These are phyloP conservation scores for Aspergillus sp. DNA, from an alignment of 2,329 filamentous ascomycete species.

Conservation along the genomic window DNA sequence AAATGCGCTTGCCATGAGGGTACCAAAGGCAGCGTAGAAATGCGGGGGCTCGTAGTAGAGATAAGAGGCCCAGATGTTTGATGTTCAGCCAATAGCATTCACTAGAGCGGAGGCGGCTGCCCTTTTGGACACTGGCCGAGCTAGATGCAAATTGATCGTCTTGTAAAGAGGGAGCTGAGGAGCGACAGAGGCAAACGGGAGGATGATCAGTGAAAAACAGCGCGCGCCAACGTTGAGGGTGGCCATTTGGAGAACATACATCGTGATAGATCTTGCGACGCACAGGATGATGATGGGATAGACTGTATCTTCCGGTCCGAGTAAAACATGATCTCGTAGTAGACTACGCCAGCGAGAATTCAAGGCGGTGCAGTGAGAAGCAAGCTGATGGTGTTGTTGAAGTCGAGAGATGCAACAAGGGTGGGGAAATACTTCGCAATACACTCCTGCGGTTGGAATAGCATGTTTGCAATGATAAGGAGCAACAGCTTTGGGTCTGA, in stretches of 20 bases:
- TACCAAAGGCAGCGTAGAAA: conserved; percentile 44
- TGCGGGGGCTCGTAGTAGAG: conserved; percentile 26
- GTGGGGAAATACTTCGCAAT: conserved; percentile 29
- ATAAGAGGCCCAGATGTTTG: conserved; percentile 27
- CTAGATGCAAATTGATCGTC: conserved; percentile 43
- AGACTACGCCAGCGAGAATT: conserved; percentile 39
- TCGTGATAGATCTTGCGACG: conserved; percentile 33
- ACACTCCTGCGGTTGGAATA: conserved; percentile 38
- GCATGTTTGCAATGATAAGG: conserved; percentile 40
- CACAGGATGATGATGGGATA: conserved; percentile 36
- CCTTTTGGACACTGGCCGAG: conserved; percentile 43
- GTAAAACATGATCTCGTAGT: conserved; percentile 36
- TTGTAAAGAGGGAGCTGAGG: conserved; percentile 44
- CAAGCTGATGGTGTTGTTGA: conserved; percentile 38
- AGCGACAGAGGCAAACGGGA: conserved; percentile 41
- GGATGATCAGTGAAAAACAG: conserved; percentile 45
- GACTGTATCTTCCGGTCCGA: conserved; percentile 36
- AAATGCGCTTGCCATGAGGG: conserved; percentile 29
- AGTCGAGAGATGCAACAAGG: conserved; percentile 21
- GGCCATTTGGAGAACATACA: conserved; percentile 40
- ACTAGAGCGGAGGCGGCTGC: conserved; percentile 43
- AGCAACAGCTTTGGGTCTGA: conserved; percentile 39
- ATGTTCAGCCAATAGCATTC: conserved; percentile 31
- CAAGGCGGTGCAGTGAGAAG: conserved; percentile 51
- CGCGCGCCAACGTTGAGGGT: conserved; percentile 40